Conservation (phyloP, 306 rosid species). For the Inga oerstediana region DNA sequence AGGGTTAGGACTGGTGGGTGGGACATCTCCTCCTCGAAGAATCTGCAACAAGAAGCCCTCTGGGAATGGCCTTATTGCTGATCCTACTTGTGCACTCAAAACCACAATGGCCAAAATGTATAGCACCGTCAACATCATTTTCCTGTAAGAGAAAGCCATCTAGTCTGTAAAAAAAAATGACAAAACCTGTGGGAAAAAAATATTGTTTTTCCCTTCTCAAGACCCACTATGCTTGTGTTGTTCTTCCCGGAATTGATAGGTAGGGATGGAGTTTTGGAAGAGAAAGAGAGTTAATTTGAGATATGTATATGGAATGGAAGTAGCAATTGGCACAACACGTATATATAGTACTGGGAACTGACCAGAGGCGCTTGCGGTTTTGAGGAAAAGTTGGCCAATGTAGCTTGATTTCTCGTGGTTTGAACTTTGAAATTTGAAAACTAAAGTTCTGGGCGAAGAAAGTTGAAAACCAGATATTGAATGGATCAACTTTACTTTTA, state of each 20-base stretch:
- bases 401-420: background rate
- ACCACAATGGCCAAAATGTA: conserved; percentile 12
- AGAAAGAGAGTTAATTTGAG: background rate
- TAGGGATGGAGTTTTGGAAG: background rate
- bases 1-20: background rate
- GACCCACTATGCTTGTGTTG: too few species aligned
- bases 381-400: background rate
- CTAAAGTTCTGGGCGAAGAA: background rate
- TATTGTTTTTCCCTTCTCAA: background rate
- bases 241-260: background rate
- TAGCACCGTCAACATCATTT: conserved; percentile 26
- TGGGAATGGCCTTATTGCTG: conserved; percentile 32
- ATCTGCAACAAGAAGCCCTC: conserved; percentile 30
- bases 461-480: background rate
- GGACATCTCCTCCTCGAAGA: conserved; percentile 12
- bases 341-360: background rate
- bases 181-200: background rate
- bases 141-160: conserved; percentile 32
- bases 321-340: background rate
- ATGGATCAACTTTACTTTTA: background rate
- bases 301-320: background rate
- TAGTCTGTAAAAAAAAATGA: background rate
- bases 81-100: conserved; percentile 22
- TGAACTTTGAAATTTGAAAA: conserved; percentile 4
- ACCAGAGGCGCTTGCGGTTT: background rate